Base-by-base conservation (phyloP, 805 yeast genomes). In the Yamadazyma olivae region DNA sequence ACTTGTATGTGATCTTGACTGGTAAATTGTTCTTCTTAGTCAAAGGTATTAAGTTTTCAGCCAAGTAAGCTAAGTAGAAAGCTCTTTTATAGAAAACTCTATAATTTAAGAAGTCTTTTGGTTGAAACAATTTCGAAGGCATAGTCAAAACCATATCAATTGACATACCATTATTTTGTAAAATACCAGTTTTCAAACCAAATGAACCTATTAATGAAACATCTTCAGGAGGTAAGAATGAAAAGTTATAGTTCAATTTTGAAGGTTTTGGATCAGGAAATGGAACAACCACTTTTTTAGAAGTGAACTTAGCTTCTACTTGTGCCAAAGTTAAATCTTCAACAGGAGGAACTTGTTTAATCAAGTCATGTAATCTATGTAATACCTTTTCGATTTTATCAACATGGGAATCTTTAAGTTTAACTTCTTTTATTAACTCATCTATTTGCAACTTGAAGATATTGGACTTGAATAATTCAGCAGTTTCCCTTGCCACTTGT, bases 371-470 rank as follows among this genome's bases (percentile, higher is more conserved):
- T 21, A 89, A 56, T 52, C 81, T 74, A 54, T 83, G 95, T 30
- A 89, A 66, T 33, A 82, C 83, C 43, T 79, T 81, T 54, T 87
- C 95, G 38, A 87, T 77, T 32, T 71, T 67, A 33, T 75, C 56
- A 29, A 83, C 74, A 51, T 82, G 81, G 13, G 76, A 59, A 14
- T 86, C 91, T 49, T 84, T 84, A 27, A 90, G 58, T 48, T 78
- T 76, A 27, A 91, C 75, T 59, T 91, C 98, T 47, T 78, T 76
- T 48, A 93, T 66, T 27, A 93, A 67, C 56, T 90, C 98, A 61
- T 90, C 98, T 42, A 93, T 89, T 64, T 93, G 96, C 39, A 93
- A 63, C 59, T 93, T 93, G 79, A 93, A 91, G 37, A 93, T 89
- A 60, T 90, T 93, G 6, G 96, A 88, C 54, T 90, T 88, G 77